phyloP scores from a whole-genome alignment of 1,284 basidiomycete species.

The Ustilago trichophora region DNA sequence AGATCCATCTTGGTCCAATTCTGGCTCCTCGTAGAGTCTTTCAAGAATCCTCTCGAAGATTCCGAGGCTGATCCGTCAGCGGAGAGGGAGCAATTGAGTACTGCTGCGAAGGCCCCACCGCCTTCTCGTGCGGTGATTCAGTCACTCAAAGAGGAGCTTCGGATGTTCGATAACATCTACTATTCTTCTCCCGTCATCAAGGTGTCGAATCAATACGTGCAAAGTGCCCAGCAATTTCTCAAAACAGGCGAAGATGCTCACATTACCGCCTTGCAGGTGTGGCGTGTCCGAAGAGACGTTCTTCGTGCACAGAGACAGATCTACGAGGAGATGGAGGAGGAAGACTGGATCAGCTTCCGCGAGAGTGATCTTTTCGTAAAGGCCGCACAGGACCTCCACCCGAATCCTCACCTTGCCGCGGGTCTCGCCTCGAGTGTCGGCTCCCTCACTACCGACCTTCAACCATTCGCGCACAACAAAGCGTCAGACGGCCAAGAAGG shows the following conservation, averaged over 20 bases:
- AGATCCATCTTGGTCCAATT: conserved; percentile 89
- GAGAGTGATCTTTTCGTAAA: conserved; percentile 89
- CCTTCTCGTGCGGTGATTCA: conserved; percentile 68
- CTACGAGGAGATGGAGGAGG: conserved; percentile 82
- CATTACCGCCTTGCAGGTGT: conserved; percentile 50
- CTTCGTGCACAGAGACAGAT: conserved; percentile 85
- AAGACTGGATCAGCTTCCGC: conserved; percentile 87
- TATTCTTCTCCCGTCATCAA: conserved; percentile 74
- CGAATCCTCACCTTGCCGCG: conserved; percentile 67
- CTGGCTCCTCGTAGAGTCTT: conserved; percentile 95
- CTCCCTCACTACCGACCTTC: conserved; percentile 23
- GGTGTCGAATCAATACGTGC: conserved; percentile 77
- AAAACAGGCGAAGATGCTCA: conserved; percentile 25
- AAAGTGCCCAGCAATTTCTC: conserved; percentile 77
- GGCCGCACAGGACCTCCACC: conserved; percentile 76
- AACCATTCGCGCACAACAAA: background rate
- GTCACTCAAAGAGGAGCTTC: conserved; percentile 79
- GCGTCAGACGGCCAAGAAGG: conserved; percentile 4
- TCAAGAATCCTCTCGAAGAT: conserved; percentile 89
- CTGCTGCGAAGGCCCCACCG: conserved; percentile 13
- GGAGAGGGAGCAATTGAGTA: conserved; percentile 67
- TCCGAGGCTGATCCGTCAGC: conserved; percentile 66
- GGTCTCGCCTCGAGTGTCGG: conserved; percentile 39
- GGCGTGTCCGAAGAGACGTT: conserved; percentile 73
- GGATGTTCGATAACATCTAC: conserved; percentile 85